Percentiles rank a stretch among this genome's conserved stretches.
phyloP scores from a whole-genome alignment of 1,284 basidiomycete genomes.

The Erythrobasidium hasegawianum region DNA sequence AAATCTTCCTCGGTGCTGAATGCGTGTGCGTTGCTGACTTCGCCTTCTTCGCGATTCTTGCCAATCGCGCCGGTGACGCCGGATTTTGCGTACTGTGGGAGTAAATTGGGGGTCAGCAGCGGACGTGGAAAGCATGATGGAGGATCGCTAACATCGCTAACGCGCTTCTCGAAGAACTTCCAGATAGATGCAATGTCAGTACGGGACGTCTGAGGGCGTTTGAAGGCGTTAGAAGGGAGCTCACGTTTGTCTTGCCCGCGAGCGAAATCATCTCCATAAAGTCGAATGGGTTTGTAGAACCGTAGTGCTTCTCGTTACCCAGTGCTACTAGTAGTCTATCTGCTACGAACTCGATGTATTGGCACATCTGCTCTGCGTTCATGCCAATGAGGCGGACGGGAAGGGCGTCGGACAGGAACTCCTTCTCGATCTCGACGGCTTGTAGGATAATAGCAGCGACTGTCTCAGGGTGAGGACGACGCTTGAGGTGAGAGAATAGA shows the following conservation, averaged over 20 bases:
- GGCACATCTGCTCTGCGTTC: slow-evolving; percentile 47
- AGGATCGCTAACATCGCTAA: slow-evolving; percentile 16
- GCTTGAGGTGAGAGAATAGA: slow-evolving; percentile 52
- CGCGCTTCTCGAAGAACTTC: slow-evolving; percentile 34
- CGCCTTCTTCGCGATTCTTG: slow-evolving; percentile 30
- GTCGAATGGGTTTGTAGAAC: slow-evolving; percentile 47
- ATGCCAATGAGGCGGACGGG: slow-evolving; percentile 52
- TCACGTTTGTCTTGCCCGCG: slow-evolving; percentile 42
- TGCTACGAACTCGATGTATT: slow-evolving; percentile 50
- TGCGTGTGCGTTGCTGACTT: slow-evolving; percentile 35
- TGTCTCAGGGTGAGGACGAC: slow-evolving; percentile 51
- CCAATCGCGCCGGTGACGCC: slow-evolving; percentile 11
- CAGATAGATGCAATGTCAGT: slow-evolving; percentile 48
- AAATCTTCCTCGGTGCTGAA: slow-evolving; percentile 52
- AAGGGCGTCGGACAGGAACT: slow-evolving; percentile 51
- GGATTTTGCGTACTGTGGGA: slow-evolving; percentile 14
- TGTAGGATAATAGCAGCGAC: slow-evolving; percentile 51
- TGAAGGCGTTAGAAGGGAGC: slow-evolving; percentile 45
- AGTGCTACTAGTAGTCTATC: slow-evolving; percentile 51
- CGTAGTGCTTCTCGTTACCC: slow-evolving; percentile 50
- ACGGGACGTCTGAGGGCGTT: too few relatives aligned
- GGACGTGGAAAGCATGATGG: slow-evolving; percentile 8
- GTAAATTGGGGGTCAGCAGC: too few relatives aligned
- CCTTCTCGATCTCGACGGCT: slow-evolving; percentile 52
- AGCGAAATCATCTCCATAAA: slow-evolving; percentile 49